Evolutionary conservation across 306 rosid genomes (phyloP), one percentile per base, ranked within the genome.

Genomic region (Fragaria ananassa): DNA sequence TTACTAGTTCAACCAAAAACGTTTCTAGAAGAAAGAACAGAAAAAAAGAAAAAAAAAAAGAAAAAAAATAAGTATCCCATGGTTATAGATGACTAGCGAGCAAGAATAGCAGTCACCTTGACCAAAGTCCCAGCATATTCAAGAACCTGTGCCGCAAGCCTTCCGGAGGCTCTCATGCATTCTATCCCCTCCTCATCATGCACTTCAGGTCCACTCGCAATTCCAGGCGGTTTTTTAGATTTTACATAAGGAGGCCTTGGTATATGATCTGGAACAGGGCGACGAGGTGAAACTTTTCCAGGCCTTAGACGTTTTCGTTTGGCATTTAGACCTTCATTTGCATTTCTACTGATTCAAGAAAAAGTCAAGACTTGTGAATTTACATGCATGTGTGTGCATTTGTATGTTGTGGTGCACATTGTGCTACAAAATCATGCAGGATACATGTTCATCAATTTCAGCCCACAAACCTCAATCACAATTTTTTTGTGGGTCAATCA

Each of bases 131-230:
- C 97, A 71, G 97, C 98, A 87, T 85, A 84, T 81, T 90, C 89
- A 77, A 95, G 97, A 92, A 95, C 97, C 81, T 88, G 87, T 1
- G 97, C 98, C n/a, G 98, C 97, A 79, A 95, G 97, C 85, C 83
- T 83, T 76, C 97, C 98, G 18, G 97, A 92, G 81, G 96, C 97
- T 88, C 93, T 89, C 97, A 95, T 95, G 81, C 84, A 85, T 78
- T 92, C 92, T 56, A 89, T 89, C 71, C 97, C 98, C 53, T 85
- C 71, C 85, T 92, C 85, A 74, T 90, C 97, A 71, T 95, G 98
- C 70, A 95, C 85, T 84, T 95, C 87, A 69, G 95, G 85, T 18
- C 95, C 97, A 74, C 87, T 89, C 2, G 86, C 86, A 62, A 94
- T 81, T 71, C 97, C 97, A 23, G 98, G 90, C 0, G 93, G 85